Base-by-base conservation (phyloP, 805 yeast genomes). In the Naumovozyma baii region DNA sequence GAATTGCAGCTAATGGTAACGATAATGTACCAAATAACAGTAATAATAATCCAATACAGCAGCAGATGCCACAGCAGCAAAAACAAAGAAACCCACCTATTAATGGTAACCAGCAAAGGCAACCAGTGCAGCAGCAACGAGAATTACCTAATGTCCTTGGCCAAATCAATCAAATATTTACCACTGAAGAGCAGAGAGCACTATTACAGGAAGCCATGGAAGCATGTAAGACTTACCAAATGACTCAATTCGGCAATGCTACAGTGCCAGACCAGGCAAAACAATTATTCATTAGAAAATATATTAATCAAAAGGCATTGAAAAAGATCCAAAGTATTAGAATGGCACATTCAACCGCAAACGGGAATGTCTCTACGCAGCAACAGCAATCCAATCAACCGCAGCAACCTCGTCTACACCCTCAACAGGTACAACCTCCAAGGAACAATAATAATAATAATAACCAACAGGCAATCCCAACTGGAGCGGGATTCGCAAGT, bases 201-300 rank as follows among this genome's bases (percentile, higher is more conserved):
- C 46, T 61, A 9, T 47, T 59, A 36, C 64, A 57, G 28, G 63
- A 61, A 34, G 66, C 64, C 17, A 59, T 58, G 50, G 62, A 60
- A 29, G 58, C 63, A 13, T 56, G 63, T 43, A 59, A 58, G 39
- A 58, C 55, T 30, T 54, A 60, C 33, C 64, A 60, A 42, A 59
- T 56, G 42, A 53, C 57, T 3, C 60, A 54, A 28, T 55, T 46
- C 28, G 58, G 59, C 13, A 47, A 43, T 37, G 31, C 42, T 10
- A 49, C 49, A 17, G 48, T 53, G 52, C 52, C 55, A 15, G 57
- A 55, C 38, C 45, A 55, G 4, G 55, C 54, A 31, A 52, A 56
- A 34, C 62, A 58, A 32, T 50, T 49, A 35, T 55, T 59, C 31
- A 59, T 61, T 26, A 57, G 60, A 45, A 60, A 60, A 38, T 61